These are phyloP conservation scores for Naganishia friedmannii DNA, from an alignment of 768 basidiomycete species.

Conservation along the genomic window DNA sequence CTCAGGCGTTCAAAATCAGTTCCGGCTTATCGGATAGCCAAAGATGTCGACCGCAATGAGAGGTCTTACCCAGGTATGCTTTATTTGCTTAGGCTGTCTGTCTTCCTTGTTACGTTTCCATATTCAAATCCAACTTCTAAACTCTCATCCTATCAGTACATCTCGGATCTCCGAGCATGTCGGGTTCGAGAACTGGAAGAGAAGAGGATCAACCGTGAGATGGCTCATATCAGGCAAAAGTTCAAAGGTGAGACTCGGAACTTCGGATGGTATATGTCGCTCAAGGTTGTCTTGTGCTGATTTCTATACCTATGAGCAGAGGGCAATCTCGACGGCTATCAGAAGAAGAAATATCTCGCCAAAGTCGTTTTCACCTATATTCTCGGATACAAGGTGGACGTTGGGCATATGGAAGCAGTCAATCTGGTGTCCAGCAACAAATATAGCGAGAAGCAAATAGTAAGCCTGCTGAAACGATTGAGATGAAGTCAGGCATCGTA, in stretches of 20 bases:
- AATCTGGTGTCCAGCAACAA: conserved; percentile 93
- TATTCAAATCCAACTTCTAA: background rate
- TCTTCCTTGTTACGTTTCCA: background rate
- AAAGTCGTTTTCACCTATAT: conserved; percentile 99
- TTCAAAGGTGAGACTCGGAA: conserved; percentile 72
- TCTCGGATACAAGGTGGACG: conserved; percentile 95
- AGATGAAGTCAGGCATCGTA: too few species aligned
- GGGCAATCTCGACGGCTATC: conserved; percentile 55
- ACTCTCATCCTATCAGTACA: conserved; percentile 64
- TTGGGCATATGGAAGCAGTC: conserved; percentile 99
- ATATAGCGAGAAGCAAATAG: conserved; percentile 99
- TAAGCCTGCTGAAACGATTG: conserved; percentile 56
- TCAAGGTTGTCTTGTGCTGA: background rate
- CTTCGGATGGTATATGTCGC: background rate
- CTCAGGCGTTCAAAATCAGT: too few species aligned
- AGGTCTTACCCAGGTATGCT: conserved; percentile 79
- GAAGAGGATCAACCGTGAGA: conserved; percentile 98
- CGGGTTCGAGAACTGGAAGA: conserved; percentile 94
- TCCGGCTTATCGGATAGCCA: background rate
- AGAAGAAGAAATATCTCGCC: conserved; percentile 73
- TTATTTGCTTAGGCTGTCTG: background rate
- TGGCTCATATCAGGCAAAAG: conserved; percentile 98
- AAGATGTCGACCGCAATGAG: conserved; percentile 86
- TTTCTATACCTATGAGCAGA: conserved; percentile 38
- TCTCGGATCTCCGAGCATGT: conserved; percentile 96